Evolutionary conservation across 768 basidiomycete species (phyloP), one percentile per base, ranked within the genome.

Genomic region (Phlebiopsis flavidoalba): DNA sequence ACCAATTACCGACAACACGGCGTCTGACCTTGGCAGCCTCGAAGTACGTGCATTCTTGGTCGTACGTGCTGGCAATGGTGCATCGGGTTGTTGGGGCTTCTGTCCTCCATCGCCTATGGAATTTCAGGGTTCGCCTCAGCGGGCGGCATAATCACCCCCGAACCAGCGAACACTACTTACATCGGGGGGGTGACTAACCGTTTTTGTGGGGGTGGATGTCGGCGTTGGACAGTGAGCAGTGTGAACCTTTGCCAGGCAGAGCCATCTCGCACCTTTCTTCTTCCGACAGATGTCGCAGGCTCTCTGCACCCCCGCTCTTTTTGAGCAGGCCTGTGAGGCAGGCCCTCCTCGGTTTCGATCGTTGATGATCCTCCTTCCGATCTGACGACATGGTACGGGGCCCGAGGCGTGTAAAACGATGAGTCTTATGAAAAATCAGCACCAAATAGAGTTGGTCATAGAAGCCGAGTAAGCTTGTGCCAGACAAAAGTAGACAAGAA

Each of bases 231-330:
- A 55, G 26, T 51, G 64, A 63, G 22, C 50, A 49, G 53, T 52
- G 36, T 8, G 49, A n/a, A 8, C 50, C 43, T 14, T 53, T 45
- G 21, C 49, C 19, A 54, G 49, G 58, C n/a, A 60, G 70, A 68
- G 7, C 57, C 21, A 11, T 15, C 33, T 73, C 83, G 63, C 60
- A 87, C 90, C 86, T 75, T 95, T 95, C 79, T 93, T 93, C 60
- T 89, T 78, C 40, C 92, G 78, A 69, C 92, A 94, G 0, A 86
- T 81, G 67, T 93, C 91, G 69, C 92, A 94, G 7, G 91, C 91
- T 31, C 91, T 75, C 72, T 90, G 88, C 33, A 91, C 80, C 63
- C 84, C 79, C n/a, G 43, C 89, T 74, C 70, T 89, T 90, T 77
- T 92, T 91, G 19, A 72, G 71, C 48, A 45, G 40, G 37, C 74